These are phyloP conservation scores for Quillaja saponaria DNA, from an alignment of 306 rosid species.

Conservation along the genomic window DNA sequence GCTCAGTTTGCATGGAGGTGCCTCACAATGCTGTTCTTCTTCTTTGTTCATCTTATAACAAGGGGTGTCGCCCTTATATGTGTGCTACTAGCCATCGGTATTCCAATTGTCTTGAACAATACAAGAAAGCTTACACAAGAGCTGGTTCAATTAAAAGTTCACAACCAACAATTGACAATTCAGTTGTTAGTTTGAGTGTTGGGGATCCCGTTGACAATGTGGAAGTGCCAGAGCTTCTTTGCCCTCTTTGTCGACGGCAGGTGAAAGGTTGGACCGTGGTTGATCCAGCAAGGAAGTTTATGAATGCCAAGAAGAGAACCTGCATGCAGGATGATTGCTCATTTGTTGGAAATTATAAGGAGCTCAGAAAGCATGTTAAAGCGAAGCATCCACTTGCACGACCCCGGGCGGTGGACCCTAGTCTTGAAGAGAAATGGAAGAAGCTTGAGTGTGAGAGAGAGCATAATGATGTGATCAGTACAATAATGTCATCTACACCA, in stretches of 20 bases:
- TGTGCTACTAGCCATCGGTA: constrained; percentile 89
- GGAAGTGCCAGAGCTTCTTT: constrained; percentile 74
- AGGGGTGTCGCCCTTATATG: constrained; percentile 98
- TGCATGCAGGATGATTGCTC: constrained; percentile 90
- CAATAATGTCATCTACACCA: constrained; percentile 82
- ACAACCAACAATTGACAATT: constrained; percentile 40
- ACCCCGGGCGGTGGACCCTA: constrained; percentile 91
- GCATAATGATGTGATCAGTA: constrained; percentile 90
- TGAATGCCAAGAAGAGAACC: constrained; percentile 83
- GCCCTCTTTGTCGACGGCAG: constrained; percentile 94
- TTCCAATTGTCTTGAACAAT: constrained; percentile 95
- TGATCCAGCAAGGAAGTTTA: constrained; percentile 76
- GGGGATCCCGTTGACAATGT: constrained; percentile 47
- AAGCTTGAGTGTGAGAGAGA: constrained; percentile 85
- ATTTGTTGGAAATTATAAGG: constrained; percentile 70
- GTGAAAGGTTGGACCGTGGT: constrained; percentile 99
- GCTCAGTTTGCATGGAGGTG: constrained; percentile 96
- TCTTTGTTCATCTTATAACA: constrained; percentile 92
- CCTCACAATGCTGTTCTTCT: constrained; percentile 98
- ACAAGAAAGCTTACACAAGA: constrained; percentile 84
- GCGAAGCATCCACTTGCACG: constrained; percentile 85
- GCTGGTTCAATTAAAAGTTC: constrained; percentile 50
- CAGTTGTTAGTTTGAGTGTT: constrained; percentile 41
- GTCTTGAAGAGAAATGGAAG: constrained; percentile 86
- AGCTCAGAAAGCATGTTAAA: constrained; percentile 83